Evolutionary conservation across 768 basidiomycete species (phyloP), one percentile per base, ranked within the genome.

Genomic region (Strobilomyces echinocephalus): DNA sequence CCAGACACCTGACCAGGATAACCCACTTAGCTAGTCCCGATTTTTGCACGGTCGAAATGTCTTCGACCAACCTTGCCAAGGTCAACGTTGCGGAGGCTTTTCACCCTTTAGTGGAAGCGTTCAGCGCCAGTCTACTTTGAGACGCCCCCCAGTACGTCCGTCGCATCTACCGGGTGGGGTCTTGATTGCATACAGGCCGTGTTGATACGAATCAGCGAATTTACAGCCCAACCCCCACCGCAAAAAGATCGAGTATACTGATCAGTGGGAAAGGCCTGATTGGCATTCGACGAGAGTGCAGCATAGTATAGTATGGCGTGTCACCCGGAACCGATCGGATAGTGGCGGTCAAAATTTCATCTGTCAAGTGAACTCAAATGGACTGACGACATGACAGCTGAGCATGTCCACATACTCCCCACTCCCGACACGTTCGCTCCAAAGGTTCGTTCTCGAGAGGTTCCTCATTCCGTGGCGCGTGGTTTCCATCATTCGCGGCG

Each of bases 1-100:
- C 52, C 49, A 36, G 50, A 53, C 65, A 60, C 56, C 52, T 66
- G 64, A 66, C 55, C 45, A 52, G 46, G 58, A 53, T 60, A 67
- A 67, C 57, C 46, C 50, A 39, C 60, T 59, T 61, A 48, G 52
- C 59, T 59, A 40, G 41, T 44, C 21, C 8, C 16, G 39, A 26
- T 55, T 60, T 49, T 60, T 48, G 56, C 49, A 52, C 46, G 53
- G 30, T 21, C 31, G 38, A 41, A 28, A 40, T 8, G 50, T 28
- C 42, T 14, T 5, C 28, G 45, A 53, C 28, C 21, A 10, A 14
- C 46, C 39, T 46, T 41, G 35, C 28, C 34, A 42, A 52, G 53
- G 54, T 65, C 60, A 58, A 47, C 24, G 24, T 24, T 24, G 9
- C 60, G 53, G 50, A 46, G 46, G 39, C 18, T 20, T 44, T 33